Evolutionary conservation across 441 rosid species (phyloP).

Genomic region (Euphorbia corollata): DNA sequence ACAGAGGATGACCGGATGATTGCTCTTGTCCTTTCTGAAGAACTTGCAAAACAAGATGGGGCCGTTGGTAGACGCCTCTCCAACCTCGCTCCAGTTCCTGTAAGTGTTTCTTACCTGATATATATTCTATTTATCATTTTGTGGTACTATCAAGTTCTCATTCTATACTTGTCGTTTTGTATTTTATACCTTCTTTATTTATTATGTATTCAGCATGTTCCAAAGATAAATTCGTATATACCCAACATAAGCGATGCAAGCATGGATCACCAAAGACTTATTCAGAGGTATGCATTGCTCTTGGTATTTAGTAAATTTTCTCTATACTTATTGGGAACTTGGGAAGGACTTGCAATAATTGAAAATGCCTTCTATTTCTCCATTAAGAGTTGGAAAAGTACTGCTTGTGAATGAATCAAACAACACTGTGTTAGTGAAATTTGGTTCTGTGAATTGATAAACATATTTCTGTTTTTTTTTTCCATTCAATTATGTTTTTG

Average conservation of each 20-base stretch:
- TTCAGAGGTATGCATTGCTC: slow-evolving; percentile 48
- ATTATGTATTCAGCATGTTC: slow-evolving; percentile 56
- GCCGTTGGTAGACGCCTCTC: slow-evolving; percentile 74
- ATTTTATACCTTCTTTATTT: neutral
- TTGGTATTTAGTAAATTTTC: slow-evolving; percentile 11
- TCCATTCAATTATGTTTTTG: neutral
- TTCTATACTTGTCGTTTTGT: neutral
- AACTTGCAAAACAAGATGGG: slow-evolving; percentile 59
- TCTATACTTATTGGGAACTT: neutral
- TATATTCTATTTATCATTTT: neutral
- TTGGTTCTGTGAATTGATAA: neutral
- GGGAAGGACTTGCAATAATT: neutral
- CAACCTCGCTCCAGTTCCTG: slow-evolving; percentile 69
- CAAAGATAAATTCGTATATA: slow-evolving; percentile 68
- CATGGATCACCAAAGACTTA: slow-evolving; percentile 85
- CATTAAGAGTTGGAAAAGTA: neutral
- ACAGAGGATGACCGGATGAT: slow-evolving; percentile 82
- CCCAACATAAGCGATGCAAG: slow-evolving; percentile 71
- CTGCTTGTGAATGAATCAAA: neutral
- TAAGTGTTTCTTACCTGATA: slow-evolving; percentile 20
- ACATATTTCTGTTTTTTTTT: neutral
- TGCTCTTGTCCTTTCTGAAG: slow-evolving; percentile 71
- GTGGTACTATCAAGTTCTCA: neutral
- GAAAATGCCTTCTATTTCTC: too few species aligned
- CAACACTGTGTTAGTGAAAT: neutral